Conservation (phyloP, 148 eudicot species). For the Cornus florida region DNA sequence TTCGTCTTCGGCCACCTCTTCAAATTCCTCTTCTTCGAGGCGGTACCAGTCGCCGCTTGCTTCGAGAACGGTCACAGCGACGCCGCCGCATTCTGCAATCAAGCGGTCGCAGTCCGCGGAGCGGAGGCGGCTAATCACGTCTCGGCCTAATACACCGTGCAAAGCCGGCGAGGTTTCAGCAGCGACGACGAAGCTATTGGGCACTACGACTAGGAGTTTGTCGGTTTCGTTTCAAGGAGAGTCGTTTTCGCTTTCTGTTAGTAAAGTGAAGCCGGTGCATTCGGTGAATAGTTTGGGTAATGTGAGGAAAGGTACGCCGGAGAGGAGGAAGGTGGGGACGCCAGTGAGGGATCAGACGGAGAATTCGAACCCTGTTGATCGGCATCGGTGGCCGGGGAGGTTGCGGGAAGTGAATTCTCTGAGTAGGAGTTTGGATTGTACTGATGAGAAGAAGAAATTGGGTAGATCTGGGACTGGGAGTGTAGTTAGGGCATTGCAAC, state of each 20-base stretch:
- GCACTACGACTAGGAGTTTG: conserved; percentile 50
- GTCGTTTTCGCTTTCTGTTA: conserved; percentile 35
- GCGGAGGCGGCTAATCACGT: conserved; percentile 47
- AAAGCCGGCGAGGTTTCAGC: conserved; percentile 31
- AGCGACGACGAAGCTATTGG: conserved; percentile 55
- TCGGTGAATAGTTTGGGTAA: conserved; percentile 16
- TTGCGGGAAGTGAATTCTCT: conserved; percentile 38
- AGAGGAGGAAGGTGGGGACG: conserved; percentile 44
- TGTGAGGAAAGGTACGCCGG: conserved; percentile 48
- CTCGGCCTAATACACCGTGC: conserved; percentile 13
- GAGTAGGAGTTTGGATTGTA: conserved; percentile 70
- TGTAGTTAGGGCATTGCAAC: conserved; percentile 46
- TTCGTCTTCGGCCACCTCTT: conserved; percentile 40
- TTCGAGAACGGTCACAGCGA: conserved; percentile 23
- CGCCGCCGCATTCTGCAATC: conserved; percentile 11
- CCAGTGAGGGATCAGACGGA: conserved; percentile 42
- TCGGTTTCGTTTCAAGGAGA: conserved; percentile 86
- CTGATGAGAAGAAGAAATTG: conserved; percentile 38
- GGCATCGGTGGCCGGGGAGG: conserved; percentile 72
- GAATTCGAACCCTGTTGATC: conserved; percentile 43
- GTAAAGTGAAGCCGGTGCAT: conserved; percentile 43
- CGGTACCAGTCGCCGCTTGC: conserved; percentile 51
- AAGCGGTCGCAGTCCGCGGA: conserved; percentile 60
- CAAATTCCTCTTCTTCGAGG: conserved; percentile 27
- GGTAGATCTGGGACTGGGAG: conserved; percentile 54